Conservation (phyloP, 148 eudicot genomes). For the Pharnaceum exiguum region DNA sequence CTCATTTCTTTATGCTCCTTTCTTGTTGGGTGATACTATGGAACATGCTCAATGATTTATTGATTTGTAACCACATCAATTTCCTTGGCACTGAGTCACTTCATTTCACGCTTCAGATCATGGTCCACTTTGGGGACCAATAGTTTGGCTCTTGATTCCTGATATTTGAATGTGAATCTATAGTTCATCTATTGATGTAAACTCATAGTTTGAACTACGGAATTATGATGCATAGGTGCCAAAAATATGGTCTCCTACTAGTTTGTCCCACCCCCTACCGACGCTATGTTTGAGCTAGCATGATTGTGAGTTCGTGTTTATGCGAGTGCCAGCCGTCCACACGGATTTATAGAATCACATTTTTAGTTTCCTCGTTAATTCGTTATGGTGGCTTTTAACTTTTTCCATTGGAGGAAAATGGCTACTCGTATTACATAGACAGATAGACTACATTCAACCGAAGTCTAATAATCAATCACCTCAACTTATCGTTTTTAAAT, state of each 20-base stretch:
- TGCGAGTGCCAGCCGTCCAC: background rate
- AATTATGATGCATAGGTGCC: background rate
- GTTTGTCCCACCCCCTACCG: background rate
- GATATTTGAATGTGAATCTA: constrained; percentile 7
- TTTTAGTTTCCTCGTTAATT: no score
- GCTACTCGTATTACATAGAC: no score
- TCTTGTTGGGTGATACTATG: no score
- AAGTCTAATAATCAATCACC: no score
- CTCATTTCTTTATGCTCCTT: no score
- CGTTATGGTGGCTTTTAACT: no score
- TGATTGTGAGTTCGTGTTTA: background rate
- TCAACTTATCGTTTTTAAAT: no score
- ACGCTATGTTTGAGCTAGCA: background rate
- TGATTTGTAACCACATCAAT: constrained; percentile 5
- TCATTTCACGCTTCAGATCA: background rate
- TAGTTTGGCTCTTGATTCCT: background rate
- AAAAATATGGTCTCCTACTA: background rate
- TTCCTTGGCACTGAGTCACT: constrained; percentile 2
- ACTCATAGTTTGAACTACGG: background rate
- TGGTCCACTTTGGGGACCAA: constrained; percentile 9
- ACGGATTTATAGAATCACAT: background rate
- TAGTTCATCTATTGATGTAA: background rate
- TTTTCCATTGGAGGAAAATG: no score
- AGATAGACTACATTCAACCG: no score
- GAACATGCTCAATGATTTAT: background rate